These are phyloP conservation scores for Ustilago nuda DNA, from an alignment of 1,284 basidiomycete genomes.

Conservation along the genomic window DNA sequence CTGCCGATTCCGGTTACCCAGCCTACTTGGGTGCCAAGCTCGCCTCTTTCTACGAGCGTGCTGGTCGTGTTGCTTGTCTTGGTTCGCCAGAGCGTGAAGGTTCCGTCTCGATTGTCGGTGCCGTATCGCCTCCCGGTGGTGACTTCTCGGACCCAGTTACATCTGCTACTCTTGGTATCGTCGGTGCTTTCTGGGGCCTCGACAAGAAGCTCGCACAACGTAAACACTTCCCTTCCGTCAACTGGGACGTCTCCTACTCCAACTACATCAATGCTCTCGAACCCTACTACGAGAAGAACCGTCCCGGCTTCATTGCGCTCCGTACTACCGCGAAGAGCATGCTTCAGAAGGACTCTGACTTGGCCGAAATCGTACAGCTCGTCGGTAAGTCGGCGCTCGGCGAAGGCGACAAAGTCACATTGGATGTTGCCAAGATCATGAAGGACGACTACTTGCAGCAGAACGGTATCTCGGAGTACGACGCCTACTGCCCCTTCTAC, in stretches of 20 bases:
- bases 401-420: slow-evolving; percentile 97
- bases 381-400: slow-evolving; percentile 98
- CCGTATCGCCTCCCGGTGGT: slow-evolving; percentile 97
- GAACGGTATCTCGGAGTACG: slow-evolving; percentile 98
- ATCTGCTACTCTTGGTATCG: slow-evolving; percentile 94
- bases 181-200: slow-evolving; percentile 84
- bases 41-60: slow-evolving; percentile 98
- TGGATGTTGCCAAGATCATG: slow-evolving; percentile 96
- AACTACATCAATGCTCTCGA: slow-evolving; percentile 97
- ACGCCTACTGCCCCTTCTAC: slow-evolving; percentile 92
- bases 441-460: slow-evolving; percentile 97
- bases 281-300: slow-evolving; percentile 85
- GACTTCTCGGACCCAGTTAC: slow-evolving; percentile 99
- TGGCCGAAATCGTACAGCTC: slow-evolving; percentile 98
- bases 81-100: slow-evolving; percentile 90
- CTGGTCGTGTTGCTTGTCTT: slow-evolving; percentile 93
- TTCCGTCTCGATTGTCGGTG: slow-evolving; percentile 97
- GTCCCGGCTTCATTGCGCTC: slow-evolving; percentile 92
- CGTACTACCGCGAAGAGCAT: slow-evolving; percentile 94
- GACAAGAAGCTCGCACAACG: slow-evolving; percentile 97
- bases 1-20: slow-evolving; percentile 94
- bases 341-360: slow-evolving; percentile 96
- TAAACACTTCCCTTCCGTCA: slow-evolving; percentile 98
- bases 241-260: slow-evolving; percentile 98
- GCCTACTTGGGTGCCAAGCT: slow-evolving; percentile 96